A percentile compares a stretch with the other conserved stretches of the same genome.
Evolutionary conservation across 768 basidiomycete genomes (phyloP).

Genomic region (Butyriboletus loyo): DNA sequence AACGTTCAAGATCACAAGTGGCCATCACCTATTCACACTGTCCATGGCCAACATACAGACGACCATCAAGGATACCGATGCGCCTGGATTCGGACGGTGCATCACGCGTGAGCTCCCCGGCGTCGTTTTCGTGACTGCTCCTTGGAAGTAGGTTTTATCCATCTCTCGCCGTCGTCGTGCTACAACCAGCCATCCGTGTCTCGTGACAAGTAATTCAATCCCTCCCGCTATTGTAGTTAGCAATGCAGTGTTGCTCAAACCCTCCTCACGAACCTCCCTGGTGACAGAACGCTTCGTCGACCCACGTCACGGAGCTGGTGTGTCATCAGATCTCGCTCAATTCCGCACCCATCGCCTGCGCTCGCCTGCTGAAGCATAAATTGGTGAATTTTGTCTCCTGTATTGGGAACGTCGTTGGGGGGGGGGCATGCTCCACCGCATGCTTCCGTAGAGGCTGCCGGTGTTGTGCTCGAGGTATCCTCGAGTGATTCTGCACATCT

Average conservation of each 20-base stretch:
- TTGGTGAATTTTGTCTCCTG: conserved; percentile 82
- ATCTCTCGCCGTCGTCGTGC: not conserved
- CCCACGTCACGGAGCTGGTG: conserved; percentile 71
- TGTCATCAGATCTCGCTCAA: conserved; percentile 72
- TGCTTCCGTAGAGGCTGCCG: conserved; percentile 58
- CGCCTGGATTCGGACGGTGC: conserved; percentile 78
- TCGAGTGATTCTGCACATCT: not conserved
- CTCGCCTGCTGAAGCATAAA: conserved; percentile 62
- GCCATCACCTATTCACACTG: not conserved
- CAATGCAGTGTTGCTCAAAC: conserved; percentile 89
- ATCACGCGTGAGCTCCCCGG: conserved; percentile 85
- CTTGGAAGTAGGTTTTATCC: conserved; percentile 75
- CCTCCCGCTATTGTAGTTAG: conserved; percentile 89
- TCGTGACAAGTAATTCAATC: conserved; percentile 87
- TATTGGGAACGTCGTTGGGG: conserved; percentile 81
- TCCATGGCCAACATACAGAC: conserved; percentile 50
- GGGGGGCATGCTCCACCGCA: conserved; percentile 74
- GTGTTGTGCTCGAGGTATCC: conserved; percentile 77
- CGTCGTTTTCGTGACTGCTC: conserved; percentile 82
- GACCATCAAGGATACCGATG: conserved; percentile 78
- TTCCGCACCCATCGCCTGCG: conserved; percentile 69
- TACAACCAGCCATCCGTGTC: conserved; percentile 72
- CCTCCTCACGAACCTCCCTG: conserved; percentile 93
- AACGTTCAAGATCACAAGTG: not conserved
- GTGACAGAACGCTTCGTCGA: conserved; percentile 76